Percentiles rank a stretch among this genome's conserved stretches.
These are phyloP conservation scores for Plasmodium yoelii DNA, from an alignment of 169 alveolate genomes.

Conservation along the genomic window DNA sequence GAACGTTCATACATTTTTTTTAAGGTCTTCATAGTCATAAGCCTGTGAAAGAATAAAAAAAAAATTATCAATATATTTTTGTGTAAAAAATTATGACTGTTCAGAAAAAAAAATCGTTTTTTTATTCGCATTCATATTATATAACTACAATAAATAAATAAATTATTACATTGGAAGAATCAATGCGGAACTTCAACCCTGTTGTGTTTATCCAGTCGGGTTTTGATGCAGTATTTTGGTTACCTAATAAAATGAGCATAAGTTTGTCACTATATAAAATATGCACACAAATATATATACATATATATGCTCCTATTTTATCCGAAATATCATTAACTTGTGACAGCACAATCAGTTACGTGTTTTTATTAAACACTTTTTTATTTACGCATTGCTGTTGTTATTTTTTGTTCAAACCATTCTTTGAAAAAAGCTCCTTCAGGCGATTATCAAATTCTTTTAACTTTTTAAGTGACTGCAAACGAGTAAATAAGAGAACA, in stretches of 20 bases:
- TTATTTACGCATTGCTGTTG: not conserved
- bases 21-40: constrained; percentile 63
- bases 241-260: constrained; percentile 12
- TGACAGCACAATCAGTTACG: too few species aligned
- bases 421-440: constrained; percentile 35
- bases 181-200: constrained; percentile 46
- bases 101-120: too few species aligned
- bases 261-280: not conserved
- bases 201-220: constrained; percentile 46
- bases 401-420: constrained; percentile 1
- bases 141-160: too few species aligned
- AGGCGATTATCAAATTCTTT: constrained; percentile 60
- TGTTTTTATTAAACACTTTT: too few species aligned
- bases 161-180: constrained; percentile 50
- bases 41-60: constrained; percentile 30
- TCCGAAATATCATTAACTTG: too few species aligned
- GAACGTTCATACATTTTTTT: constrained; percentile 28
- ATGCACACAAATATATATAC: not conserved
- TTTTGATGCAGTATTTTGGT: not conserved
- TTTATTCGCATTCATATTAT: too few species aligned
- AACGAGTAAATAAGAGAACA: not conserved
- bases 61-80: not conserved
- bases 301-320: not conserved
- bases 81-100: not conserved
- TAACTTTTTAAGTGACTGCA: constrained; percentile 44